Evolutionary conservation across 2,329 filamentous ascomycete genomes (phyloP).

Genomic region (Dendrostoma leiphaemia): DNA sequence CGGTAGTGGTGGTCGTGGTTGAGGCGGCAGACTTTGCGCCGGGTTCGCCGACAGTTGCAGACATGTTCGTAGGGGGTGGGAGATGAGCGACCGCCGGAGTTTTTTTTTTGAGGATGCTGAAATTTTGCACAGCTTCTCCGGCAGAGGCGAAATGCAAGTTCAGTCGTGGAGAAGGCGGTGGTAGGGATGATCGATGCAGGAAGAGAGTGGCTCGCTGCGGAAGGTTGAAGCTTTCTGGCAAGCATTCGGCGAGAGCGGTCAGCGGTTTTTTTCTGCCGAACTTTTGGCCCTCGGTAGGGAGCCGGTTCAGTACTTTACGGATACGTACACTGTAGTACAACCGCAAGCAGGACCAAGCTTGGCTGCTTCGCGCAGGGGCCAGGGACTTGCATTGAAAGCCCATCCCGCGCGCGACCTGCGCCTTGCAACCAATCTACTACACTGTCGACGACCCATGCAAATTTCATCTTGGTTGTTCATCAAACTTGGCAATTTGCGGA

Average conservation of each 20-base stretch:
- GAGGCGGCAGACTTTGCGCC: conserved; percentile 33
- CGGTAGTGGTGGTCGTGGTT: conserved; percentile 25
- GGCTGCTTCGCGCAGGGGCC: neutral
- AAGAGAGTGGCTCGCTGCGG: neutral
- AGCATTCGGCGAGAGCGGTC: neutral
- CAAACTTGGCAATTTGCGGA: neutral
- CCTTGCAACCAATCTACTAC: neutral
- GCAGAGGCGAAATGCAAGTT: conserved; percentile 1
- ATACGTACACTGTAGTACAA: neutral
- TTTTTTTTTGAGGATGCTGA: neutral
- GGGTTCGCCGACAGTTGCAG: conserved; percentile 30
- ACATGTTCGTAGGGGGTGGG: conserved; percentile 38
- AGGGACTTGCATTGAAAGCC: neutral
- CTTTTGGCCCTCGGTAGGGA: too few relatives aligned
- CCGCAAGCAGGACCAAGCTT: neutral
- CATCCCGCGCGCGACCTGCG: neutral
- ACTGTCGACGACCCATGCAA: too few relatives aligned
- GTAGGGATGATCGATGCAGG: conserved; percentile 8
- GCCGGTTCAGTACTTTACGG: too few relatives aligned
- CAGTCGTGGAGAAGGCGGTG: neutral
- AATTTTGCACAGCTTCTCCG: neutral
- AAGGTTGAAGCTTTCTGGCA: too few relatives aligned
- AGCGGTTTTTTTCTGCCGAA: neutral
- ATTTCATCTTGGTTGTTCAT: neutral
- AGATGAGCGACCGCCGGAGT: neutral